Conservation (phyloP, 2,329 filamentous ascomycete species). For the Apiospora saccharicola region DNA sequence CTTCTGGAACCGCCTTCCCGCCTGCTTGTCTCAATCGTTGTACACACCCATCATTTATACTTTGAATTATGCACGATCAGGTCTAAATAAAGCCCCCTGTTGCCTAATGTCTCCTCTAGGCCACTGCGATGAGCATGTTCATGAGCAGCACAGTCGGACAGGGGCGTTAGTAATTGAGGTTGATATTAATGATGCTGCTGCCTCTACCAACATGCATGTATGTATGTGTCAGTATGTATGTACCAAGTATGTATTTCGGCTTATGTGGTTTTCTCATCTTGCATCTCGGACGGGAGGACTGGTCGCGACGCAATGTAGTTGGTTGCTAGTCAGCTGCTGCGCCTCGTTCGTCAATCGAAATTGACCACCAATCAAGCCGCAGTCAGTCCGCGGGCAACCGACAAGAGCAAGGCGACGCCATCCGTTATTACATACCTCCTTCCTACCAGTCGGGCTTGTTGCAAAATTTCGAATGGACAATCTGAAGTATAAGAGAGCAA, state of each 20-base stretch:
- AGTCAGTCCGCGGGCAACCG: conserved; percentile 4
- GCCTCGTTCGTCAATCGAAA: background rate
- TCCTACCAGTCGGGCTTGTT: background rate
- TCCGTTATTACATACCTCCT: background rate
- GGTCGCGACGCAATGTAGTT: background rate
- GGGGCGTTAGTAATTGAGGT: background rate
- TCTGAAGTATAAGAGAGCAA: background rate
- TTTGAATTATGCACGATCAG: background rate
- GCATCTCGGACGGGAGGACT: background rate
- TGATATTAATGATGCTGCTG: background rate
- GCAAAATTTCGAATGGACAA: background rate
- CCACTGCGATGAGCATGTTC: background rate
- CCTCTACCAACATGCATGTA: background rate
- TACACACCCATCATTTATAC: background rate
- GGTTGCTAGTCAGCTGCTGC: conserved; percentile 1
- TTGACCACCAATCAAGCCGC: background rate
- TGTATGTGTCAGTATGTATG: background rate
- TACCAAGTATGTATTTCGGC: no score
- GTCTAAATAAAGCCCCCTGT: no score
- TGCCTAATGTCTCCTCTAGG: background rate
- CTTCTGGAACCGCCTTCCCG: conserved; percentile 1
- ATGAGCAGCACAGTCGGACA: background rate
- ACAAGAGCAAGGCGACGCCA: background rate
- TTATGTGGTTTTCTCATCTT: background rate
- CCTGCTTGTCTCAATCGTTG: background rate